Conservation (phyloP, 2,329 filamentous ascomycete genomes). For the Fusarium sp. region DNA sequence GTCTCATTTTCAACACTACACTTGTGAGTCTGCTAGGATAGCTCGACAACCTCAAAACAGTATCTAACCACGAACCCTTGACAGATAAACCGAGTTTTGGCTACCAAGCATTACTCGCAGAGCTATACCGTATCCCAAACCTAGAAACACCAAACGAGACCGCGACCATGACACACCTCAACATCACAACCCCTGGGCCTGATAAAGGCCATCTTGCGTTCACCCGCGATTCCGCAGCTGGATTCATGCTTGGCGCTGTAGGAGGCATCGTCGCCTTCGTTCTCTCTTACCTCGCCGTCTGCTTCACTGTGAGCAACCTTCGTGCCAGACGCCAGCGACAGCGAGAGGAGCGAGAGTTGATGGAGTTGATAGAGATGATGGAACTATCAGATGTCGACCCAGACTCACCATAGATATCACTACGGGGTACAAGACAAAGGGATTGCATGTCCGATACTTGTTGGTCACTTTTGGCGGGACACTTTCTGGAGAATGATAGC, state of each 20-base stretch:
- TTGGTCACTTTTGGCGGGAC: neutral
- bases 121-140: neutral
- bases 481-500: neutral
- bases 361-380: neutral
- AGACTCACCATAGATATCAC: neutral
- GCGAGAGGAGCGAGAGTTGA: neutral
- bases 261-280: conserved; percentile 23
- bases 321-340: neutral
- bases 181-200: neutral
- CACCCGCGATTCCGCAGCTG: conserved; percentile 21
- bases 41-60: neutral
- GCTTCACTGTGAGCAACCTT: conserved; percentile 6
- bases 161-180: neutral
- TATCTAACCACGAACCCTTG: neutral
- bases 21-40: neutral
- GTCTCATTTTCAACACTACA: neutral
- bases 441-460: too few species aligned
- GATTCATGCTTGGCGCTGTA: conserved; percentile 22
- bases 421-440: neutral
- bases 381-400: neutral
- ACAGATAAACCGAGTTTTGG: neutral
- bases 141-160: neutral
- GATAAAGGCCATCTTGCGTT: neutral
- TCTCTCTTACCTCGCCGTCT: conserved; percentile 16
- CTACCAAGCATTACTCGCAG: neutral